Conservation (phyloP, 176 grass and related monocot genomes). For the Eragrostis curvula region DNA sequence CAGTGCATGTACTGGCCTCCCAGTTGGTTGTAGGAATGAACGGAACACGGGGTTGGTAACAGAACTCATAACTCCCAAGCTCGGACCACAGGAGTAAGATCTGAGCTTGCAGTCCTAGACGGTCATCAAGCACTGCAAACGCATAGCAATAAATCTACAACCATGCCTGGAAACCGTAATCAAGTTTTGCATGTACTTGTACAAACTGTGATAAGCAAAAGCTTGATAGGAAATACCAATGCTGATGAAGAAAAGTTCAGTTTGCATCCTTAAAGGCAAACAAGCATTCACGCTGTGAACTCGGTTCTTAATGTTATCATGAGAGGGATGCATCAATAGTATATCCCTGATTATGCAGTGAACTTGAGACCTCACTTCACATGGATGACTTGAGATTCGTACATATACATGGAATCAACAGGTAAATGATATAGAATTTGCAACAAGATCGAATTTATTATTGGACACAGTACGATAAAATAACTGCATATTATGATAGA, state of each 20-base stretch:
- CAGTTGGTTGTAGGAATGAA: neutral
- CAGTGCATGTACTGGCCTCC: neutral
- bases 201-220: neutral
- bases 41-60: constrained; percentile 3
- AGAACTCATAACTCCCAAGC: constrained; percentile 29
- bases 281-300: neutral
- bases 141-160: constrained; percentile 16
- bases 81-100: constrained; percentile 28
- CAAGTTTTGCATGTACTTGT: neutral
- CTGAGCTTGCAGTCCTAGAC: constrained; percentile 34
- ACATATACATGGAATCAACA: too few species aligned
- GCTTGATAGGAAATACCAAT: neutral
- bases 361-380: neutral
- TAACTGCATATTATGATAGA: too few species aligned
- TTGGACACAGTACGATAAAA: neutral
- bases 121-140: neutral
- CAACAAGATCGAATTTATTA: neutral
- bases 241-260: neutral
- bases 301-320: neutral
- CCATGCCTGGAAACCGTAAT: constrained; percentile 4
- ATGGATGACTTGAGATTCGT: too few species aligned
- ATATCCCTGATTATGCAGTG: neutral
- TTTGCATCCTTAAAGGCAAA: neutral
- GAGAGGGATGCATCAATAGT: neutral
- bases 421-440: too few species aligned